Conservation (phyloP, 305 asterid species). For the Solanum hybrid region DNA sequence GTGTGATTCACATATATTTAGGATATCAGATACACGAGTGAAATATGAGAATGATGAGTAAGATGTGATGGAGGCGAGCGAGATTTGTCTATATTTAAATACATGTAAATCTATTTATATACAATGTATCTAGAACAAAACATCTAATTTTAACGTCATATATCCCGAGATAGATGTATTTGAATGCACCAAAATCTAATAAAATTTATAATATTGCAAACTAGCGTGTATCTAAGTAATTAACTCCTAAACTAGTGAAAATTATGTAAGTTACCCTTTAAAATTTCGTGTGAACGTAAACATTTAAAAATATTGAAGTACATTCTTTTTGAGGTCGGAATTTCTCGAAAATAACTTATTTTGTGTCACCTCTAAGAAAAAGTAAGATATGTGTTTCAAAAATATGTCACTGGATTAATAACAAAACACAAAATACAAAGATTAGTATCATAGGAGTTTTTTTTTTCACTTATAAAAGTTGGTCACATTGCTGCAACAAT, state of each 20-base stretch:
- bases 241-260: not conserved
- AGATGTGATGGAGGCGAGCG: not conserved
- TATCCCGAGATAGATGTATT: too few species aligned
- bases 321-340: not conserved
- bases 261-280: too few species aligned
- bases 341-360: not conserved
- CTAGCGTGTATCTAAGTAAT: not conserved
- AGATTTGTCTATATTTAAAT: too few species aligned
- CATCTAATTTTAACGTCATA: not conserved
- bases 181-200: not conserved
- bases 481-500: not conserved
- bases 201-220: too few species aligned
- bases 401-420: not conserved
- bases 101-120: too few species aligned
- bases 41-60: not conserved
- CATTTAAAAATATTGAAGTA: not conserved
- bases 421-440: not conserved
- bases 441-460: not conserved
- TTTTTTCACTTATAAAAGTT: not conserved
- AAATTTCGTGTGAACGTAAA: not conserved
- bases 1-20: too few species aligned
- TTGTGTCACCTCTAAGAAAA: not conserved
- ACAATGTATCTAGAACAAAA: too few species aligned
- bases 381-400: not conserved
- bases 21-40: not conserved